A percentile compares a stretch with the other conserved stretches of the same genome.
Conservation (phyloP, 371 early-diverging fungal species). For the Mucor circinelloides region DNA sequence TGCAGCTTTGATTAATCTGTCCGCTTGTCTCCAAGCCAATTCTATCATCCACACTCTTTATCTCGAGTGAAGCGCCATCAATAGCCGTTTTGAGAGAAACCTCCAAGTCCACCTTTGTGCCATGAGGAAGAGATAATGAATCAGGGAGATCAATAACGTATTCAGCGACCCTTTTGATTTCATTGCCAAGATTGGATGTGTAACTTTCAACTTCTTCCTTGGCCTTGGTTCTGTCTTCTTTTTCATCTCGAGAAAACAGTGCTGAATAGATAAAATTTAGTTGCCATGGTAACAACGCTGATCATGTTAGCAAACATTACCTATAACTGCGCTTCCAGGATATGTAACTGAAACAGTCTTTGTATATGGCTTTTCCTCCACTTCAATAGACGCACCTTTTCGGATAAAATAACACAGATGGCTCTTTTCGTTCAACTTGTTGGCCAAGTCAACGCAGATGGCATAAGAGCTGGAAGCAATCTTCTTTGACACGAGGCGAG, state of each 20-base stretch:
- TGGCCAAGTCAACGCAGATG: not conserved
- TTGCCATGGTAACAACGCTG: not conserved
- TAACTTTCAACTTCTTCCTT: not conserved
- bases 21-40: not conserved
- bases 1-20: not conserved
- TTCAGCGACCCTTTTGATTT: not conserved
- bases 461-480: constrained; percentile 28
- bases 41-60: not conserved
- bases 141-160: not conserved
- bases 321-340: not conserved
- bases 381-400: not conserved
- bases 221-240: not conserved
- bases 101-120: not conserved
- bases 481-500: constrained; percentile 18
- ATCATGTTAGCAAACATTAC: not conserved
- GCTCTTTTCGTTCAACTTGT: not conserved
- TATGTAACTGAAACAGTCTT: not conserved
- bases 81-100: not conserved
- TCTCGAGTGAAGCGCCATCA: not conserved
- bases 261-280: not conserved
- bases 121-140: not conserved
- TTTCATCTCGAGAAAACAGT: not conserved
- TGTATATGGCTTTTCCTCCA: not conserved
- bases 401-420: constrained; percentile 2
- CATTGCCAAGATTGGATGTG: not conserved